Conservation (phyloP, 176 grass and related monocot genomes). For the Eragrostis curvula region DNA sequence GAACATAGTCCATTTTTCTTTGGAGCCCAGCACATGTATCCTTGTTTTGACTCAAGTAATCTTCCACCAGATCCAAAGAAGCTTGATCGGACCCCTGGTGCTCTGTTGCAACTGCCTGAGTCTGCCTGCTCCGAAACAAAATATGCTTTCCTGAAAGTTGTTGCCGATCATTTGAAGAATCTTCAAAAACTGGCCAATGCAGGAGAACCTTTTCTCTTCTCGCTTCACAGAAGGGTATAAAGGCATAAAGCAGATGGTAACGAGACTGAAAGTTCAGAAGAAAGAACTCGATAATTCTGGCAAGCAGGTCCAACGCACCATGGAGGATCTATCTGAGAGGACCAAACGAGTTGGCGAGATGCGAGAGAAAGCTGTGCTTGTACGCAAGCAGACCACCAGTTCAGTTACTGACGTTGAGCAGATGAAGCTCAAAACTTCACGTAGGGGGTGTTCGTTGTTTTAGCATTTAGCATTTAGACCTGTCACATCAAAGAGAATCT, state of each 20-base stretch:
- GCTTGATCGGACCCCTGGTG: neutral
- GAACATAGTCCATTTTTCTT: too few species aligned
- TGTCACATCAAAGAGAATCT: too few species aligned
- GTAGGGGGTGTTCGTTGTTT: too few species aligned
- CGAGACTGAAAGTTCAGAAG: neutral
- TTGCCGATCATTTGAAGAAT: neutral
- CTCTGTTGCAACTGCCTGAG: neutral
- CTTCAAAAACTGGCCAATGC: neutral
- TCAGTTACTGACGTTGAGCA: neutral
- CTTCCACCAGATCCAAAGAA: neutral
- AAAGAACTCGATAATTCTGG: too few species aligned
- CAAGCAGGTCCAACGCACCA: neutral
- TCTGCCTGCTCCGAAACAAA: neutral
- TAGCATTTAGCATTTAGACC: too few species aligned
- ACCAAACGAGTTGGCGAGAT: too few species aligned
- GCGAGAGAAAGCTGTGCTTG: neutral
- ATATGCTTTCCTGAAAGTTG: neutral
- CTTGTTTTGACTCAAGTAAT: neutral
- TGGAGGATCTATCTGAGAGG: neutral
- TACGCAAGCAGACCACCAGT: neutral
- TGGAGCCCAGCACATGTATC: too few species aligned
- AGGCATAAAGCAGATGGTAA: neutral
- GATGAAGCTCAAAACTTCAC: too few species aligned
- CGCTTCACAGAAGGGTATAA: slow-evolving; percentile 3
- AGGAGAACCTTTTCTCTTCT: neutral